Evolutionary conservation across 2,329 filamentous ascomycete genomes (phyloP), one percentile per base, ranked within the genome.

Genomic region (Verruconis gallopava): DNA sequence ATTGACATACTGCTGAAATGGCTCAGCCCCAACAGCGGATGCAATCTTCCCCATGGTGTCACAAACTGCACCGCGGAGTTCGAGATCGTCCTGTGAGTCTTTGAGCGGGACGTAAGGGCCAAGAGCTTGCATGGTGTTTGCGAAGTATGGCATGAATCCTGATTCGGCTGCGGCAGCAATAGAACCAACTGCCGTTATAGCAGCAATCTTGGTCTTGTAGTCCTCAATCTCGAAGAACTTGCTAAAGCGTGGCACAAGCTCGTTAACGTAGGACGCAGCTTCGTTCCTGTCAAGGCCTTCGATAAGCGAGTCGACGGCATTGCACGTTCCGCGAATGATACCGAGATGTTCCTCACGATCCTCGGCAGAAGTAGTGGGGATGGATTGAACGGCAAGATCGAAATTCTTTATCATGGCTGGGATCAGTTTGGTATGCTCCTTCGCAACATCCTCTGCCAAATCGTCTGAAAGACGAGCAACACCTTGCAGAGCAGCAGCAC

Each of bases 31-130:
- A 46, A 95, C 89, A 42, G 91, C 85, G 44, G 79, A 70, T 33
- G 91, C 88, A 56, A 96, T 93, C 60, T 88, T 86, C 45, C 88
- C 89, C 70, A 98, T 82, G 18, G 88, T 79, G 65, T 98, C 91
- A 51, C 85, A 86, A 30, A 93, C 85, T 44, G 85, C 83, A 51
- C 85, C 86, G 51, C 91, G 80, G 22, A 96, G 75, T 49, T 93
- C 81, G 42, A 96, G 76, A 57, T 94, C 85, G 40, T 93, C 86
- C 50, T 93, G 83, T 46, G 75, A 83, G 41, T 88, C 84, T 68
- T 94, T 94, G 62, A 93, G 79, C 42, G 75, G 72, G 49, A 91
- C 81, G 53, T 85, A 95, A 42, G 76, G 74, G 42, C 84, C 85
- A 44, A 96, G 76, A n/a, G 82, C 77, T 48, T 82, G 73, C 85